These are phyloP conservation scores for Diaporthe ilicicola DNA, from an alignment of 2,329 filamentous ascomycete species.

Conservation along the genomic window DNA sequence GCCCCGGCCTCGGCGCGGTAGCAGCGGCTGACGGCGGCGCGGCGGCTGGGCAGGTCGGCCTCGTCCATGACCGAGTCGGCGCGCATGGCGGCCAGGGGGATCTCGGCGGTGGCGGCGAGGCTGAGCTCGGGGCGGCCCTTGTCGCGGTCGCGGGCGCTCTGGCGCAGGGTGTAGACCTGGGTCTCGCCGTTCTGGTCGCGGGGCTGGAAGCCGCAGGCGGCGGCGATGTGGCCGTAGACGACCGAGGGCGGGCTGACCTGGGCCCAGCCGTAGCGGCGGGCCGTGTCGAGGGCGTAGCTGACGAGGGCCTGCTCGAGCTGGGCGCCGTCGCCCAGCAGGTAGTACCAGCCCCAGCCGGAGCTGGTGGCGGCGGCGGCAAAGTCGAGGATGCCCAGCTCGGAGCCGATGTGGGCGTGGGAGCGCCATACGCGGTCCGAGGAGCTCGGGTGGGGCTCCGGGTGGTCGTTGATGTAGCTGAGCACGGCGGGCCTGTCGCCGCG, in stretches of 20 bases:
- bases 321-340: slow-evolving; percentile 88
- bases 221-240: slow-evolving; percentile 90
- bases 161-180: slow-evolving; percentile 85
- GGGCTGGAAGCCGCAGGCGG: slow-evolving; percentile 93
- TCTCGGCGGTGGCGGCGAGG: slow-evolving; percentile 91
- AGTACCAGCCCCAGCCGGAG: slow-evolving; percentile 98
- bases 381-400: slow-evolving; percentile 88
- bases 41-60: slow-evolving; percentile 75
- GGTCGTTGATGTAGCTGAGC: slow-evolving; percentile 81
- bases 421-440: slow-evolving; percentile 62
- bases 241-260: slow-evolving; percentile 86
- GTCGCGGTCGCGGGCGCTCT: slow-evolving; percentile 68
- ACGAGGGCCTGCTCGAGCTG: slow-evolving; percentile 94
- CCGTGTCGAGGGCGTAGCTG: slow-evolving; percentile 81
- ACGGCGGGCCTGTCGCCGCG: slow-evolving; percentile 71
- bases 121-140: slow-evolving; percentile 73
- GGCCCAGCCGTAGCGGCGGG: slow-evolving; percentile 76
- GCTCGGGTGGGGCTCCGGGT: slow-evolving; percentile 53
- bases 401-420: slow-evolving; percentile 87
- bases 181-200: slow-evolving; percentile 90
- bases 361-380: slow-evolving; percentile 83
- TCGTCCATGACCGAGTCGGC: slow-evolving; percentile 75
- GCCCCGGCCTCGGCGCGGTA: slow-evolving; percentile 96
- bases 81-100: slow-evolving; percentile 90
- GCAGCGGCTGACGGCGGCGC: slow-evolving; percentile 88